Evolutionary conservation across 2,329 filamentous ascomycete species (phyloP).

Genomic region (Coniochaeta sp.): DNA sequence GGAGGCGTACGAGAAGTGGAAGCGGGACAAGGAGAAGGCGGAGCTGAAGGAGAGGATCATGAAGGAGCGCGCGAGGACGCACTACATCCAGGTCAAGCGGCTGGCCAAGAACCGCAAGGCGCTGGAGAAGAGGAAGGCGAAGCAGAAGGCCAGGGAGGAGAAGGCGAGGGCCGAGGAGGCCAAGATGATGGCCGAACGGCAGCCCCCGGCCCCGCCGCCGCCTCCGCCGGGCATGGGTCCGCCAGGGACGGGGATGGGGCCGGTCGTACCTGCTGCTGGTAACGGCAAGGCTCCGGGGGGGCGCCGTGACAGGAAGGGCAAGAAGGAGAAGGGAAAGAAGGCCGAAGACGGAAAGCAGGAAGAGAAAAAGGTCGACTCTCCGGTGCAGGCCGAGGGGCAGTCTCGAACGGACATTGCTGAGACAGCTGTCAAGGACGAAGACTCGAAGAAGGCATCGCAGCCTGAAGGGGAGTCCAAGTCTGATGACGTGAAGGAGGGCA

Average conservation of each 20-base stretch:
- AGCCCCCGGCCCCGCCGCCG: no score
- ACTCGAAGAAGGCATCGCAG: neutral
- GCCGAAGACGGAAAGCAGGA: neutral
- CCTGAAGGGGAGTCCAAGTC: neutral
- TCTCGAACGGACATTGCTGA: constrained; percentile 3
- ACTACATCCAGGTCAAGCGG: constrained; percentile 26
- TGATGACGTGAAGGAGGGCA: neutral
- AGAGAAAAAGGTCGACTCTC: neutral
- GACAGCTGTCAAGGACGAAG: neutral
- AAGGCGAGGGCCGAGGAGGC: constrained; percentile 12
- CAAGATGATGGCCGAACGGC: constrained; percentile 7
- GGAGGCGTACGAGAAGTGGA: constrained; percentile 38
- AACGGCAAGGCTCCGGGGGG: neutral
- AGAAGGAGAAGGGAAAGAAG: constrained; percentile 22
- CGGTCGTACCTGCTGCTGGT: neutral
- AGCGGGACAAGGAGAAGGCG: constrained; percentile 37
- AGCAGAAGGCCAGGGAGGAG: constrained; percentile 22
- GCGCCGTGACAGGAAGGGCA: constrained; percentile 6
- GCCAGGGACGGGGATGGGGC: constrained; percentile 2
- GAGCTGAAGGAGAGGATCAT: constrained; percentile 32
- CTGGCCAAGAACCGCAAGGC: constrained; percentile 28
- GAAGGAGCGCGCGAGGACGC: constrained; percentile 25
- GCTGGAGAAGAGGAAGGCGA: constrained; percentile 25
- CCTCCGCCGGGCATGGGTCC: no score
- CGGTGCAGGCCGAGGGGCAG: constrained; percentile 16